Conservation (phyloP, 208 protist genomes). For the Leishmania tropica region DNA sequence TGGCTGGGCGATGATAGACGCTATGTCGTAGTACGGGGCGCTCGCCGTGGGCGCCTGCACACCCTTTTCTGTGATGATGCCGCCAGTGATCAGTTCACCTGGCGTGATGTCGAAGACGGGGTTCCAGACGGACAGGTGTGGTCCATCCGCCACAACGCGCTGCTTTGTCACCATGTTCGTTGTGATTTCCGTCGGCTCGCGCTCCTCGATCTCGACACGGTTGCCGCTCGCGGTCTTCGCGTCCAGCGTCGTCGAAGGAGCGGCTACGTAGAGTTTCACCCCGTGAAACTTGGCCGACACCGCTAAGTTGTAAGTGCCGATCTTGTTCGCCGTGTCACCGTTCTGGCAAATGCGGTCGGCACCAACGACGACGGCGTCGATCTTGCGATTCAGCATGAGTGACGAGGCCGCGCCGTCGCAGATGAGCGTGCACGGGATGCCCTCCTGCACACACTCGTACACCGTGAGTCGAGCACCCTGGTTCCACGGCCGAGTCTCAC, state of each 20-base stretch:
- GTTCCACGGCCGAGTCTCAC: slow-evolving; percentile 96
- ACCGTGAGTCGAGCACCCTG: slow-evolving; percentile 94
- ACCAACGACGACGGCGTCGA: slow-evolving; percentile 93
- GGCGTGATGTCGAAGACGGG: slow-evolving; percentile 98
- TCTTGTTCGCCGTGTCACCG: slow-evolving; percentile 97
- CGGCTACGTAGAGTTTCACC: slow-evolving; percentile 93
- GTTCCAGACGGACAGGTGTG: slow-evolving; percentile 93
- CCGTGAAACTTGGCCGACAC: slow-evolving; percentile 90
- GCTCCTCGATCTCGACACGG: slow-evolving; percentile 93
- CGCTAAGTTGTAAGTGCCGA: slow-evolving; percentile 95
- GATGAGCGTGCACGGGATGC: slow-evolving; percentile 93
- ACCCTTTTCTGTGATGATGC: slow-evolving; percentile 94
- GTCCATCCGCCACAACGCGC: slow-evolving; percentile 85
- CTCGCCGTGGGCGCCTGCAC: slow-evolving; percentile 57
- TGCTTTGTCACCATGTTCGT: slow-evolving; percentile 77
- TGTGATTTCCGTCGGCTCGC: slow-evolving; percentile 90
- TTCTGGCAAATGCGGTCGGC: slow-evolving; percentile 95
- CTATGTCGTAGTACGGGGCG: slow-evolving; percentile 68
- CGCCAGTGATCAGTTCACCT: slow-evolving; percentile 91
- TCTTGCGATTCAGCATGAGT: slow-evolving; percentile 57
- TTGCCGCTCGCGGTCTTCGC: slow-evolving; percentile 74
- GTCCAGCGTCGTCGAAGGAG: slow-evolving; percentile 92
- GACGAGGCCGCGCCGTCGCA: slow-evolving; percentile 90
- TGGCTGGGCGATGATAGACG: slow-evolving; percentile 18
- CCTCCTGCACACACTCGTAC: slow-evolving; percentile 95